These are phyloP conservation scores for Termitomyces sp. DNA, from an alignment of 768 basidiomycete genomes.

Conservation along the genomic window DNA sequence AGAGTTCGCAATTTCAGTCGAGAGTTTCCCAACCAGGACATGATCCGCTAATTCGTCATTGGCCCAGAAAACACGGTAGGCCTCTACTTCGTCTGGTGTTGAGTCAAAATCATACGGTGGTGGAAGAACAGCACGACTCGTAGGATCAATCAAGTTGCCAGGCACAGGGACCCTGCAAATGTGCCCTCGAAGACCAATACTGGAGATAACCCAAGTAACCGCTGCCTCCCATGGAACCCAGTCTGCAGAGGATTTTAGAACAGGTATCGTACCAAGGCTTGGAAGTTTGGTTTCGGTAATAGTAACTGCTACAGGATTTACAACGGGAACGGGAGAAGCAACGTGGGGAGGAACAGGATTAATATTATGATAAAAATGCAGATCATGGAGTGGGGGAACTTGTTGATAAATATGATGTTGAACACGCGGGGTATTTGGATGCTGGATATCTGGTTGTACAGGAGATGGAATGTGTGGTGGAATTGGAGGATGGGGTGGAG, in stretches of 20 bases:
- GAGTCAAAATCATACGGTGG: neutral
- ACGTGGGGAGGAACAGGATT: no score
- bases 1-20: neutral
- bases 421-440: no score
- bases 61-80: neutral
- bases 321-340: neutral
- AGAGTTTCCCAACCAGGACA: neutral
- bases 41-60: neutral
- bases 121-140: neutral
- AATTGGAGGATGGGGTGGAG: no score
- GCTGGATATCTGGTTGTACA: no score
- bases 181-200: neutral
- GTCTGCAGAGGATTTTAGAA: neutral
- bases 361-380: no score
- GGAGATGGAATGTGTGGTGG: no score
- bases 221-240: neutral
- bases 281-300: neutral
- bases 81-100: neutral
- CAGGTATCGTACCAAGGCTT: neutral
- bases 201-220: neutral
- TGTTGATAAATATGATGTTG: no score
- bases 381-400: no score
- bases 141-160: neutral
- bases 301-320: neutral
- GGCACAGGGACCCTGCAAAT: neutral